Evolutionary conservation across 805 yeast species (phyloP), one percentile per base, ranked within the genome.

Genomic region (Starmerella bacillaris): DNA sequence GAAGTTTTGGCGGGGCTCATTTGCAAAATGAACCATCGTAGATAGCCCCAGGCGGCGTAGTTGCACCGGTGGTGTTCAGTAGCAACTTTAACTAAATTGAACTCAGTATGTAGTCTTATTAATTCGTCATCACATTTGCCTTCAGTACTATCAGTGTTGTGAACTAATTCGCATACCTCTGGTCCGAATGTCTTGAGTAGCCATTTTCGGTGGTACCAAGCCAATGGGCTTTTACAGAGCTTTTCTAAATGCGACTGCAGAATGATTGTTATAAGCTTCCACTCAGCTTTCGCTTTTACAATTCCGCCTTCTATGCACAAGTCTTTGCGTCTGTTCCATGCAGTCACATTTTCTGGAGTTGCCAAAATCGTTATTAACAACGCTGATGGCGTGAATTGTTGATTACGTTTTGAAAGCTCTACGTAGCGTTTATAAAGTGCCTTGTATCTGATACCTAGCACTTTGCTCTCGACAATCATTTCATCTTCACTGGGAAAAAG

Each of bases 11-110:
- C 20, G 31, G 5, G 6, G 17, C 5, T 14, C 22, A 14, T 30
- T 4, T 5, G 5, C 22, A 24, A 8, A 5, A 22, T 15, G 17
- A 31, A 5, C 34, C 37, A 35, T 11, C 47, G 34, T 16, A 44
- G 29, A 38, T 58, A 53, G n/a, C 51, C 46, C 59, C 65, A 58
- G 0, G 71, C 68, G 36, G 67, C 67, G 44, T 68, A 68, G 45
- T 66, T 68, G 29, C 57, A 45, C 7, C 61, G 62, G 43, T 68
- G 74, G 9, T 48, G 39, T 18, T 39, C 46, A 0, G 59, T 58
- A 0, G 72, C 63, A 6, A 32, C 33, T 2, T 53, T 36, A 1
- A 66, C 54, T 2, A 50, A 36, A 12, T 35, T 37, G 21, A 51
- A 34, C 39, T 59, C 61, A 4, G 31, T 31, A 3, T 37, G 36